Evolutionary conservation across 225 moss, liverwort and hornwort genomes (phyloP).

Genomic region (Polytrichum commune): DNA sequence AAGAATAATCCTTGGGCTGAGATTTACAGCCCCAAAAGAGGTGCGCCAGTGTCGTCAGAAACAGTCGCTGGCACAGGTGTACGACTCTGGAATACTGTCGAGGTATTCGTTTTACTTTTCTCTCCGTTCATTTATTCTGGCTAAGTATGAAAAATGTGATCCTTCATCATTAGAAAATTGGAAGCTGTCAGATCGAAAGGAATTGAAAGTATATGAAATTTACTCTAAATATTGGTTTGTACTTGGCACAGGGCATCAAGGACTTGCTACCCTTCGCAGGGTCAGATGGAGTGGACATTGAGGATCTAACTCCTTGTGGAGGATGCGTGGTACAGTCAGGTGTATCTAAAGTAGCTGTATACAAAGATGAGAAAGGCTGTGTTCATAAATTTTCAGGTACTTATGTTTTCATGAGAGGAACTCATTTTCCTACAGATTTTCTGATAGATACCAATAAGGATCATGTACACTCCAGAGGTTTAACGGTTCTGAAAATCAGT

Average conservation of each 20-base stretch:
- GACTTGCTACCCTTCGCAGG: constrained; percentile 41
- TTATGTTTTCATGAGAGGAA: no score
- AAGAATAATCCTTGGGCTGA: constrained; percentile 40
- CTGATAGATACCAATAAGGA: no score
- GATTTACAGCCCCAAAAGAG: constrained; percentile 32
- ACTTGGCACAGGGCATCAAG: constrained; percentile 38
- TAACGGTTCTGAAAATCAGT: no score
- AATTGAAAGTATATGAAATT: neutral
- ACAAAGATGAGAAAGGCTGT: constrained; percentile 41
- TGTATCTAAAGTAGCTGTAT: constrained; percentile 47
- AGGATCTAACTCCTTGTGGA: constrained; percentile 42
- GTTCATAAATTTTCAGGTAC: constrained; percentile 43
- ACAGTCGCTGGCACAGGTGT: constrained; percentile 31
- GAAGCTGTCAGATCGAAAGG: neutral
- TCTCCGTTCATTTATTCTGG: neutral
- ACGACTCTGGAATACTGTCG: constrained; percentile 30
- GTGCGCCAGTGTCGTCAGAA: constrained; percentile 18
- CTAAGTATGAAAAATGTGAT: neutral
- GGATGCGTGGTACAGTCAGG: constrained; percentile 49
- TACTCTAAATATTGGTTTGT: neutral
- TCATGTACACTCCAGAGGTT: no score
- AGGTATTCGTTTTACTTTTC: constrained; percentile 7
- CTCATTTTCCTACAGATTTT: no score
- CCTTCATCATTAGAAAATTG: neutral
- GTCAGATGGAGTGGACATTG: constrained; percentile 35